A percentile compares a stretch with the other conserved stretches of the same genome.
Evolutionary conservation across 352 stramenopile species (phyloP).

Genomic region (Stramenopiles sp.): DNA sequence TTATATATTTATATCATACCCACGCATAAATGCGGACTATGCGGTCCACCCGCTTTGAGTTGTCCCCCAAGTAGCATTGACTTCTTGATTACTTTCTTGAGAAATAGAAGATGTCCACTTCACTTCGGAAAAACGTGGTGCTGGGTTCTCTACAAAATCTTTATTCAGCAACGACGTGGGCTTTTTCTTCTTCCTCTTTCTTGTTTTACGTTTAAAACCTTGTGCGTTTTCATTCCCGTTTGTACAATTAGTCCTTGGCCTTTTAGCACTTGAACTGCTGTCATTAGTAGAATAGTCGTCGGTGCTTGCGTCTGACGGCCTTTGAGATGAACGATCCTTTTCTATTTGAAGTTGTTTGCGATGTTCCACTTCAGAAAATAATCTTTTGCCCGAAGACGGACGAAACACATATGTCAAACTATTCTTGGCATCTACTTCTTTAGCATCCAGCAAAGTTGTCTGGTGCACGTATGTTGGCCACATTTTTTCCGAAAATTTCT

Average conservation of each 20-base stretch:
- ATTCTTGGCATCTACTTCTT: not conserved
- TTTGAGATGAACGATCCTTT: not conserved
- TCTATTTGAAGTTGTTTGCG: not conserved
- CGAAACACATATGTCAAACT: not conserved
- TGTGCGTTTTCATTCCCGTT: not conserved
- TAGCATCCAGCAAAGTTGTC: not conserved
- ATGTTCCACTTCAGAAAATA: not conserved
- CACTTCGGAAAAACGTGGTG: not conserved
- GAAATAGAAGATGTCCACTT: not conserved
- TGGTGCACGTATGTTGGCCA: not conserved
- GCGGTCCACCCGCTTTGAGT: too few species aligned
- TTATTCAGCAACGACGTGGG: not conserved
- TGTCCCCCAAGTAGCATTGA: too few species aligned
- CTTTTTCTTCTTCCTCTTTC: not conserved
- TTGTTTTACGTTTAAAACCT: not conserved
- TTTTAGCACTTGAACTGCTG: too few species aligned
- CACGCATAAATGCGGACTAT: too few species aligned
- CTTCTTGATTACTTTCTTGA: too few species aligned
- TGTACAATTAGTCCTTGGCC: not conserved
- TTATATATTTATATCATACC: too few species aligned
- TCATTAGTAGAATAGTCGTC: too few species aligned
- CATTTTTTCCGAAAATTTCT: not conserved
- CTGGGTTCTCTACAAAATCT: not conserved
- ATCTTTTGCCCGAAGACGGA: not conserved
- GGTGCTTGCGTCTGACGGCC: too few species aligned